Evolutionary conservation across 2,329 filamentous ascomycete species (phyloP), one percentile per base, ranked within the genome.

Genomic region (Exutisphaerella laricina): DNA sequence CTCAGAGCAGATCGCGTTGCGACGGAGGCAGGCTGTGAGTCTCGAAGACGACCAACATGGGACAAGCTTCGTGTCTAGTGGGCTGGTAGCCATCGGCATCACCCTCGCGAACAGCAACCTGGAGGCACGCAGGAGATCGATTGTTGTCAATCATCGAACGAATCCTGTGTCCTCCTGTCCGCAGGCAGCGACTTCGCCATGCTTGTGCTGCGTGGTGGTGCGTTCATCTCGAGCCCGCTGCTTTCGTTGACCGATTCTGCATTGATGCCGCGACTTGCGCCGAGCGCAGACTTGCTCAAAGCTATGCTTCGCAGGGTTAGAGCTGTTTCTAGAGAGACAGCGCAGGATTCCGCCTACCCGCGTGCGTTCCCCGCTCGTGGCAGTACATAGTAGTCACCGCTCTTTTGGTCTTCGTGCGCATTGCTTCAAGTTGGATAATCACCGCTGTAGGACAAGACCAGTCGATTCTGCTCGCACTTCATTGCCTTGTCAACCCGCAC

Each of bases 21-120:
- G 30, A 33, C 30, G 33, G 18, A 21, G 21, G 33, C 33, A 23
- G 33, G 33, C 18, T 2, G 33, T 21, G 33, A 23, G 33, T 35
- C 33, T 35, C 33, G 33, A 35, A 35, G 16, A 35, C 18, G 20
- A 21, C 33, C 17, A 35, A 17, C 4, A 17, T 35, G 17, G 16
- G 18, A 35, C 33, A 35, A 35, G 18, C 23, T 23, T 35, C 14
- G n/a, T n/a, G n/a, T n/a, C n/a, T n/a, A n/a, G n/a, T n/a, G n/a
- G n/a, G n/a, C n/a, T n/a, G n/a, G n/a, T n/a, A n/a, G n/a, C n/a
- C n/a, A n/a, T n/a, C n/a, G n/a, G n/a, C n/a, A n/a, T n/a, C n/a
- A n/a, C 30, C 29, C 30, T 33, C 14, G 30, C 30, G 30, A 7
- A 32, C 3, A 16, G 17, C 14, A 8, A 35, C 32, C 32, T 9